phyloP scores from a whole-genome alignment of 306 rosid genomes.

The Trichosanthes cucumerina region DNA sequence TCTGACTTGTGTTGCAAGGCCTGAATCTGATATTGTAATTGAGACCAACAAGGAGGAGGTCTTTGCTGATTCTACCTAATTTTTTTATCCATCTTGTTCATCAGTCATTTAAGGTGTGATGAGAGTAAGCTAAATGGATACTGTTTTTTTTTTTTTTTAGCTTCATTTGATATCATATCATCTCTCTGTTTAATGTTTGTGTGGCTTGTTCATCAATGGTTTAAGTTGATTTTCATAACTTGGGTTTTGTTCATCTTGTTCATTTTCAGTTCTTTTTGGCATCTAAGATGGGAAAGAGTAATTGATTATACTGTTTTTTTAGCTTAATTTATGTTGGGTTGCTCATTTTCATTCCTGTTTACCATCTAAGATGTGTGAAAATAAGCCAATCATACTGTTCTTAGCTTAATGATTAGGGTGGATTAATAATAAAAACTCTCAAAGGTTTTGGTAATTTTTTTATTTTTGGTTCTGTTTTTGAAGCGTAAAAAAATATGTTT shows the following conservation, averaged over 20 bases:
- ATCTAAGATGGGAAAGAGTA: neutral
- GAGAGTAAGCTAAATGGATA: conserved; percentile 1
- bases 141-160: neutral
- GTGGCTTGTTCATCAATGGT: neutral
- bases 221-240: neutral
- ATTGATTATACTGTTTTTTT: neutral
- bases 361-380: too few species aligned
- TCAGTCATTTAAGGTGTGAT: neutral
- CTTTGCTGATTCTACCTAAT: conserved; percentile 13
- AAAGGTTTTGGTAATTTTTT: too few species aligned
- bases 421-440: too few species aligned
- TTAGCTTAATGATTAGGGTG: too few species aligned
- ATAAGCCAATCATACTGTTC: neutral
- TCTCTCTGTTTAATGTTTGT: neutral
- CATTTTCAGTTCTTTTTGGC: neutral
- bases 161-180: neutral
- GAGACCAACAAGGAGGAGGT: conserved; percentile 87
- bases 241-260: neutral
- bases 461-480: too few species aligned
- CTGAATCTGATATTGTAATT: conserved; percentile 33
- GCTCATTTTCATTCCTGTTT: too few species aligned
- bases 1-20: conserved; percentile 71
- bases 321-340: too few species aligned
- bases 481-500: too few species aligned
- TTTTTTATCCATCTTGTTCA: neutral